Percentiles rank a stretch among this genome's conserved stretches.
Evolutionary conservation across 257 asterid genomes (phyloP).

Genomic region (Petunia secreta): DNA sequence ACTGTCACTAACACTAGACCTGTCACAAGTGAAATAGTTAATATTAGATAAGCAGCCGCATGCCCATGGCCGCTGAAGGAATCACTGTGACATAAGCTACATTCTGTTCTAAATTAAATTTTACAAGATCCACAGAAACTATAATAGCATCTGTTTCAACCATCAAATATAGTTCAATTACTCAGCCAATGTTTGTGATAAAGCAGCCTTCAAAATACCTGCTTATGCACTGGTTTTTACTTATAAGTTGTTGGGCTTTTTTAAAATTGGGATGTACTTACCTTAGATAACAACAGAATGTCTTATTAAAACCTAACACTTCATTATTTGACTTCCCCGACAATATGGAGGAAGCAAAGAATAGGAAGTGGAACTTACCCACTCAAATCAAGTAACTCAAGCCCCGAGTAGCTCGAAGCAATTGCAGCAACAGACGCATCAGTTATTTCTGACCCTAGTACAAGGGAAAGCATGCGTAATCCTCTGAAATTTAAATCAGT

Average conservation of each 20-base stretch:
- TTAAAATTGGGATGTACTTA: neutral
- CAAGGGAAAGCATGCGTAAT: conserved; percentile 91
- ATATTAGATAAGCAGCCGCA: neutral
- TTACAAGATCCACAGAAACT: neutral
- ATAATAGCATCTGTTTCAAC: neutral
- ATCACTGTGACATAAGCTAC: neutral
- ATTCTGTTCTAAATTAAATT: neutral
- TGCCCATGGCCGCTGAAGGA: neutral
- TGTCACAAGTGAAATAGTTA: conserved; percentile 34
- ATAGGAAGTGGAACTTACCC: conserved; percentile 62
- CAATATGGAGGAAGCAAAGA: conserved; percentile 15
- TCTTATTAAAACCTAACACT: neutral
- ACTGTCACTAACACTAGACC: conserved; percentile 94
- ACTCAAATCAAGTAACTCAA: conserved; percentile 94
- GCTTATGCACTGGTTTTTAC: neutral
- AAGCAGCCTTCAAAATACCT: neutral
- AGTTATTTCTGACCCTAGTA: conserved; percentile 86
- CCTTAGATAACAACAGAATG: neutral
- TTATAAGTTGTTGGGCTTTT: neutral
- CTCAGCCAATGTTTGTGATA: neutral
- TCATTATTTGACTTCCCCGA: neutral
- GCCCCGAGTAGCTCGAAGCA: conserved; percentile 72
- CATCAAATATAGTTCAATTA: neutral
- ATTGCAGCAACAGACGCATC: conserved; percentile 99
- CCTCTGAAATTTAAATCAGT: conserved; percentile 54